phyloP scores from a whole-genome alignment of 2,329 filamentous ascomycete species.

The Pyricularia grisea region DNA sequence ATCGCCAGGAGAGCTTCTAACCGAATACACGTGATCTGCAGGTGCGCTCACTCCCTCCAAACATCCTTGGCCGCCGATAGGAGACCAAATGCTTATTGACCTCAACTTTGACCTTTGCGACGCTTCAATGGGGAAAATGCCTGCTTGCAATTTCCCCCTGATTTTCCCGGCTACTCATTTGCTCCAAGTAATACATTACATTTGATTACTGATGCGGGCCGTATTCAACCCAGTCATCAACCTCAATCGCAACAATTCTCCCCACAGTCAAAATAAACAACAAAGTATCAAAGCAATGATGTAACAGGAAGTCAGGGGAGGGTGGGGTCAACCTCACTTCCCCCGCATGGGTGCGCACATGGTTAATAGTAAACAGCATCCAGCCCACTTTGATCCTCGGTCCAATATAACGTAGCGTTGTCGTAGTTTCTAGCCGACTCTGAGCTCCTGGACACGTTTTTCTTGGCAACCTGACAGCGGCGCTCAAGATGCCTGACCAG shows the following conservation, averaged over 20 bases:
- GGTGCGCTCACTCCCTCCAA: not conserved
- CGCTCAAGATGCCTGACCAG: slow-evolving; percentile 53
- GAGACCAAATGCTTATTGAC: not conserved
- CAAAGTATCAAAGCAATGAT: not conserved
- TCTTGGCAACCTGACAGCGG: not conserved
- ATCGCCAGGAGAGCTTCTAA: not conserved
- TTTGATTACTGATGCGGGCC: not conserved
- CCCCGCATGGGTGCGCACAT: not conserved
- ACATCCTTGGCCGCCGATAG: not conserved
- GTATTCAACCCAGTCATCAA: not conserved
- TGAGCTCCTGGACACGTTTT: not conserved
- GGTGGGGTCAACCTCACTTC: not conserved
- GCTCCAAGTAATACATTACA: not conserved
- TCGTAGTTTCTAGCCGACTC: not conserved
- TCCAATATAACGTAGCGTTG: not conserved
- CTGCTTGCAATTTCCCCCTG: not conserved
- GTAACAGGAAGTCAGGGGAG: not conserved
- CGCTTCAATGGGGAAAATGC: not conserved
- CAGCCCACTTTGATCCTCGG: not conserved
- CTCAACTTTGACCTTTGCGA: not conserved
- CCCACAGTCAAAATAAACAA: not conserved
- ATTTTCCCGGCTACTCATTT: not conserved
- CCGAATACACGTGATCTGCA: not conserved
- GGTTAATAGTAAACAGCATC: not conserved
- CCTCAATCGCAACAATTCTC: not conserved